These are phyloP conservation scores for Sanguinoderma infundibulare DNA, from an alignment of 1,284 basidiomycete species.

Conservation along the genomic window DNA sequence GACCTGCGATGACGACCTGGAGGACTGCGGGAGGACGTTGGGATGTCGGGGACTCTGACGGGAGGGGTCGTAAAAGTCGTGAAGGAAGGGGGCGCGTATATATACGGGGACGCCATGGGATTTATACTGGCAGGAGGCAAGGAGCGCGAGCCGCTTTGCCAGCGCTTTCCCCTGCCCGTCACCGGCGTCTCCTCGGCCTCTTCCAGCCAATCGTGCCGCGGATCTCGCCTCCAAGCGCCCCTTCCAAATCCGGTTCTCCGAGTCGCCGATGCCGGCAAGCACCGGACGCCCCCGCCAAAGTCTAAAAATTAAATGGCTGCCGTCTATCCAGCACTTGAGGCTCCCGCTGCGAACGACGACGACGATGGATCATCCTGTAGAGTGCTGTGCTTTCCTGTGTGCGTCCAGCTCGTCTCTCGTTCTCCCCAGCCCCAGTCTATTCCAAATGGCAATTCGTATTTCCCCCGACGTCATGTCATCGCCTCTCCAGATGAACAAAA, in stretches of 20 bases:
- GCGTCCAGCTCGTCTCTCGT: not conserved
- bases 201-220: constrained; percentile 23
- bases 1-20: constrained; percentile 10
- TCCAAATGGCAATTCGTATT: not conserved
- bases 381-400: not conserved
- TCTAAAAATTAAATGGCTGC: constrained; percentile 9
- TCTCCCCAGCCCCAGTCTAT: not conserved
- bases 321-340: not conserved
- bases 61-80: constrained; percentile 5
- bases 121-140: constrained; percentile 17
- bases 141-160: constrained; percentile 10
- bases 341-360: not conserved
- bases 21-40: constrained; percentile 13
- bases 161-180: constrained; percentile 1
- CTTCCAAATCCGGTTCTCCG: constrained; percentile 10
- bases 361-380: not conserved
- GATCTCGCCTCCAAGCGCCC: constrained; percentile 15
- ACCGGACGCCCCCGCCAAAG: constrained; percentile 12
- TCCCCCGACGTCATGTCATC: not conserved
- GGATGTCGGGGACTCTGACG: constrained; percentile 12
- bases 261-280: constrained; percentile 20
- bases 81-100: constrained; percentile 10
- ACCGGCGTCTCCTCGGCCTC: constrained; percentile 7
- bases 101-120: constrained; percentile 19
- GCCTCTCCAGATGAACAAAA: constrained; percentile 18